Percentiles rank a stretch among this genome's conserved stretches.
These are phyloP conservation scores for Camellia sinensis DNA, from an alignment of 148 eudicot species.

Conservation along the genomic window DNA sequence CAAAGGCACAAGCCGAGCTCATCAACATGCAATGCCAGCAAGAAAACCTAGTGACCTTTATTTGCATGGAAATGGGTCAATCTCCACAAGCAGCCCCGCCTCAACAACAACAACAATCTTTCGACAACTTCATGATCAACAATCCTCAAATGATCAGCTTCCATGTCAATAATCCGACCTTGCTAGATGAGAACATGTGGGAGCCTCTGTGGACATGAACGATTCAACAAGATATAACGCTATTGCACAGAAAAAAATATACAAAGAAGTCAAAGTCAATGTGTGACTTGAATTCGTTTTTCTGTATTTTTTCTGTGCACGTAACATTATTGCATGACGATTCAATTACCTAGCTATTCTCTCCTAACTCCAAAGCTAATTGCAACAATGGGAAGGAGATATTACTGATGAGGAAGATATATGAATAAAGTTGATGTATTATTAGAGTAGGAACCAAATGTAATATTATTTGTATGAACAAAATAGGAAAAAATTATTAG, in stretches of 20 bases:
- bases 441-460: background rate
- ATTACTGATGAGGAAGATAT: background rate
- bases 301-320: background rate
- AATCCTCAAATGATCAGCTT: background rate
- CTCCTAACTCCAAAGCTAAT: constrained; percentile 22
- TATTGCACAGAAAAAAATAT: too few relatives aligned
- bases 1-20: constrained; percentile 34
- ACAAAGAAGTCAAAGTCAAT: too few relatives aligned
- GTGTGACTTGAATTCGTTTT: background rate
- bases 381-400: constrained; percentile 13
- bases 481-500: background rate
- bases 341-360: background rate
- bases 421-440: constrained; percentile 12
- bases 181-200: constrained; percentile 33
- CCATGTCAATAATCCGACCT: constrained; percentile 6
- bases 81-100: constrained; percentile 20
- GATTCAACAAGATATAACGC: too few relatives aligned
- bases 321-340: too few relatives aligned
- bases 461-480: background rate
- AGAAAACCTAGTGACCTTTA: constrained; percentile 29
- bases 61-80: constrained; percentile 36
- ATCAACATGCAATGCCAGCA: constrained; percentile 37
- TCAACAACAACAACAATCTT: background rate
- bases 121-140: background rate
- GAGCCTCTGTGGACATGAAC: constrained; percentile 29